A percentile compares a stretch with the other conserved stretches of the same genome.
Conservation (phyloP, 805 yeast genomes). For the Vanderwaltozyma polyspora region DNA sequence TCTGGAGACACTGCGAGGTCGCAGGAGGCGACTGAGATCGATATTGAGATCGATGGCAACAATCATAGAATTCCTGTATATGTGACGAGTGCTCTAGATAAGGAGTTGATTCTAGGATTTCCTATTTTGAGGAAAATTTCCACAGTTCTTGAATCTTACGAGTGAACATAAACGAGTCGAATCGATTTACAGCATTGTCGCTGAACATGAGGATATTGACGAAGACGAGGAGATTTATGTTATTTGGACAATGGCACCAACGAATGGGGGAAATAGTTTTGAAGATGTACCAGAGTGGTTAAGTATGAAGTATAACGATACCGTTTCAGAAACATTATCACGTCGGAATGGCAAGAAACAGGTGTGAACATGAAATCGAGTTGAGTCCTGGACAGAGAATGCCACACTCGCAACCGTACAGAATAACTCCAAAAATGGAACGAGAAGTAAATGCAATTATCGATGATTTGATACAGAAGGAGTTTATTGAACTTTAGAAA, state of each 20-base stretch:
- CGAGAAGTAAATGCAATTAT: conserved; percentile 1
- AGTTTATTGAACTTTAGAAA: conserved; percentile 5
- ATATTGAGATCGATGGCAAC: no score
- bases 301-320: neutral
- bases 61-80: neutral
- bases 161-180: neutral
- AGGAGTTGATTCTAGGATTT: neutral
- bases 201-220: neutral
- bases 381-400: conserved; percentile 2
- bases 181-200: neutral
- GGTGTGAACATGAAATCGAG: neutral
- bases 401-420: conserved; percentile 8
- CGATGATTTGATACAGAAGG: conserved; percentile 5
- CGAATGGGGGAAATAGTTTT: neutral
- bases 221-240: neutral
- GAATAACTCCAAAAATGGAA: conserved; percentile 8
- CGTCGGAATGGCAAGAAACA: neutral
- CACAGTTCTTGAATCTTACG: neutral
- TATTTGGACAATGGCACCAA: neutral
- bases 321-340: neutral
- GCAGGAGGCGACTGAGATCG: no score
- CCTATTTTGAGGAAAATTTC: neutral
- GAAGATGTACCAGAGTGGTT: neutral
- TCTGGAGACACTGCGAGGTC: neutral
- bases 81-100: neutral